Evolutionary conservation across 2,329 filamentous ascomycete genomes (phyloP).

Genomic region (Cephalotrichum gorgonifer): DNA sequence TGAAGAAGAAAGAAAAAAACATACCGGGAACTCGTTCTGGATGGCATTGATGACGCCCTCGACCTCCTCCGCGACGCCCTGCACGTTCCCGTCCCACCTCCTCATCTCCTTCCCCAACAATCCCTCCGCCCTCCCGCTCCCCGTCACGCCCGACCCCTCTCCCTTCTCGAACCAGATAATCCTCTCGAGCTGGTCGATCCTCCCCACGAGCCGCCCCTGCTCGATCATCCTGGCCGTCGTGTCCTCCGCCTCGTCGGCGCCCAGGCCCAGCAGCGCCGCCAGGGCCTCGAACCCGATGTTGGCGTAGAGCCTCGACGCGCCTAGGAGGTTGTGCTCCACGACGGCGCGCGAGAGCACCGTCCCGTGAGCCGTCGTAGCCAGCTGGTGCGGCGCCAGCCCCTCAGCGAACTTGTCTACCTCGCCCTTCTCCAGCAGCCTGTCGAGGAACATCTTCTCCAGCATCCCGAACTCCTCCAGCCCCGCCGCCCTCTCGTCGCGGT

Average conservation of each 20-base stretch:
- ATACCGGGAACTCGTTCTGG: conserved; percentile 66
- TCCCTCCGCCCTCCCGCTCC: conserved; percentile 54
- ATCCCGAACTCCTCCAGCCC: conserved; percentile 75
- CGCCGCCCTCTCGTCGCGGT: conserved; percentile 81
- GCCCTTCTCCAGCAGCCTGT: conserved; percentile 67
- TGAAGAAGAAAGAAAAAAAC: conserved; percentile 10
- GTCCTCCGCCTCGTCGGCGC: conserved; percentile 73
- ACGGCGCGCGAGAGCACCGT: conserved; percentile 91
- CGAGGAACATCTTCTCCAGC: conserved; percentile 94
- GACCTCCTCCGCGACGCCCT: conserved; percentile 77
- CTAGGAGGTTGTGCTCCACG: conserved; percentile 90
- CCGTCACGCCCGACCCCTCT: conserved; percentile 59
- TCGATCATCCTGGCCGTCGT: conserved; percentile 95
- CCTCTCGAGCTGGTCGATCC: conserved; percentile 88
- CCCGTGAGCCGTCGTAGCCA: conserved; percentile 81
- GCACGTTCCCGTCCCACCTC: conserved; percentile 83
- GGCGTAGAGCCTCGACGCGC: conserved; percentile 66
- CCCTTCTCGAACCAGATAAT: conserved; percentile 77
- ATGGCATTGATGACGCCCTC: conserved; percentile 76
- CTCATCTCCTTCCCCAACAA: conserved; percentile 62
- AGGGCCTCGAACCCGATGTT: conserved; percentile 71
- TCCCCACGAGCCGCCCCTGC: conserved; percentile 75
- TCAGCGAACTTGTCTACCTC: conserved; percentile 82
- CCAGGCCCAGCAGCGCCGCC: conserved; percentile 66
- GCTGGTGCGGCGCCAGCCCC: conserved; percentile 74